Conservation (phyloP, 2,329 filamentous ascomycete species). For the Alternaria dauci region DNA sequence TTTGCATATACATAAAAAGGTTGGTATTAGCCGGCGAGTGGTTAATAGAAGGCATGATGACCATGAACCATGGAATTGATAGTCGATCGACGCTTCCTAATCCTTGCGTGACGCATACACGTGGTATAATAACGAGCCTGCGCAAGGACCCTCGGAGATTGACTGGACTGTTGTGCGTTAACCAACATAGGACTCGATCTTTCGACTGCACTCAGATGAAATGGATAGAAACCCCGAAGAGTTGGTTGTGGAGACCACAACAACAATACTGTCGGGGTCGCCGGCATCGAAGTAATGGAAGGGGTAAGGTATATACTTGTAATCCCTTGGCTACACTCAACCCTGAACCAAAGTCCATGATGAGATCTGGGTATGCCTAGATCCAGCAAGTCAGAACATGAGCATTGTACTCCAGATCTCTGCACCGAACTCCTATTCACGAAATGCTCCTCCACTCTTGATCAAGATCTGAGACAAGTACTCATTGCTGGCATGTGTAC, state of each 20-base stretch:
- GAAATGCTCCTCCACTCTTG: background rate
- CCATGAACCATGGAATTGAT: background rate
- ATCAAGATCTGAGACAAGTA: background rate
- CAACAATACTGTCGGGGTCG: background rate
- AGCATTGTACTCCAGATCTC: background rate
- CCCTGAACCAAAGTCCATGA: constrained; percentile 1
- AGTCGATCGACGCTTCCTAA: background rate
- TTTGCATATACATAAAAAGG: background rate
- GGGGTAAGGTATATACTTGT: background rate
- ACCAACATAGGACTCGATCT: background rate
- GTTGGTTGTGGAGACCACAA: background rate
- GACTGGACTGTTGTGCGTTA: background rate
- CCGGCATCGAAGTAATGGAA: background rate
- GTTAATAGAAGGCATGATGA: background rate
- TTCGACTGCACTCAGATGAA: background rate
- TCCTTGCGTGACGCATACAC: background rate
- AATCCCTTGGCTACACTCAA: background rate
- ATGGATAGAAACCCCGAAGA: background rate
- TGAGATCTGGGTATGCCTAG: background rate
- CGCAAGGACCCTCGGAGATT: background rate
- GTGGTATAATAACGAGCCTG: background rate
- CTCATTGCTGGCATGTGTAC: background rate
- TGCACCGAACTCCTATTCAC: background rate
- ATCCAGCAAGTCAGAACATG: background rate
- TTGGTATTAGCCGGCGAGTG: background rate